Evolutionary conservation across 306 rosid genomes (phyloP), one percentile per base, ranked within the genome.

Genomic region (Prunus mira): DNA sequence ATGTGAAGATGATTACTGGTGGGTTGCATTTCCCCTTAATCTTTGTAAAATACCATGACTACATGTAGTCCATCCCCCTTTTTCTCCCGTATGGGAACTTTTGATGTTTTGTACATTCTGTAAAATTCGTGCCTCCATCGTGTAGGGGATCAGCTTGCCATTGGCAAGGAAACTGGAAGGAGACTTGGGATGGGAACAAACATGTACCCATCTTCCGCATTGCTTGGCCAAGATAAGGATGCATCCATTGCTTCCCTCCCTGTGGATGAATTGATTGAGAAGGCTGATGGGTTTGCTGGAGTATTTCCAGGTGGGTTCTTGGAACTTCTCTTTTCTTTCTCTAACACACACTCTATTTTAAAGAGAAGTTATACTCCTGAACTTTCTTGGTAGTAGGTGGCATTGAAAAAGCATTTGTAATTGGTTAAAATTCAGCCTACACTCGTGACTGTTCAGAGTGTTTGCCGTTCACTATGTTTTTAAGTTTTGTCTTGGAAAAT

Each of bases 1-100:
- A 96, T 79, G 99, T 96, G 47, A 96, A 96, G 85, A 96, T 96
- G 99, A 96, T 96, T 78, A 96, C 99, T n/a, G 99, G 99, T 92
- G 82, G 68, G 78, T 64, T 30, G 22, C 76, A 72, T 58, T 75
- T 54, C 27, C 71, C 79, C 46, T 71, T 72, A 5, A 24, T 65
- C 52, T 66, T 50, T 32, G 50, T 34, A 72, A 13, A 3, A 57
- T 24, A 38, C 18, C 41, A 58, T 24, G 43, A 17, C 19, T 18
- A 3, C 49, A 65, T 65, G 25, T 18, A 56, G 15, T 34, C 54
- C 38, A 24, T 20, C 38, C 20, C 49, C 8, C 17, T 5, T 15
- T 25, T 52, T 10, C 28, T 18, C 51, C 1, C 52, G 3, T 63
- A 4, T 13, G 12, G 73, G 57, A 13, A 25, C 6, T 61, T 63